phyloP scores from a whole-genome alignment of 352 stramenopile genomes.

The Phytopythium cucurbitacearum region DNA sequence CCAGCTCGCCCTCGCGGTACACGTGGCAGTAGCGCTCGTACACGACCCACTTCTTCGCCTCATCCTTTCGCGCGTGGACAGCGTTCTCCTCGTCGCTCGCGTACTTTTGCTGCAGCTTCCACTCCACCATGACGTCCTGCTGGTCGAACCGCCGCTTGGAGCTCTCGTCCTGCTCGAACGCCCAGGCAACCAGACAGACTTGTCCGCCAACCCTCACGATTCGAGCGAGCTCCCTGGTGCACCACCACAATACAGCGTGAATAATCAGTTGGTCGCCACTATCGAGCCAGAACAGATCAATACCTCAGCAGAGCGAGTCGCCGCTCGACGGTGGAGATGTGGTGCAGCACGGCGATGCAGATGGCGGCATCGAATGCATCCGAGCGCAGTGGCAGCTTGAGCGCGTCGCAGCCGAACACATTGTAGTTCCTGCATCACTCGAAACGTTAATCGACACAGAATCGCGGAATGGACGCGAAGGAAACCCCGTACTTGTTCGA shows the following conservation, averaged over 20 bases:
- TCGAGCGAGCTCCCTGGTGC: constrained; percentile 55
- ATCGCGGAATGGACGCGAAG: constrained; percentile 53
- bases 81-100: constrained; percentile 8
- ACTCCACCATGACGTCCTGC: constrained; percentile 84
- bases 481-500: constrained; percentile 56
- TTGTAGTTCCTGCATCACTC: constrained; percentile 32
- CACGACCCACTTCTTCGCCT: constrained; percentile 59
- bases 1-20: constrained; percentile 65
- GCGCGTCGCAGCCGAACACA: constrained; percentile 67
- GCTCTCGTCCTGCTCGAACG: constrained; percentile 74
- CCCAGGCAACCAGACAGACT: constrained; percentile 72
- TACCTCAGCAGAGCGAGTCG: constrained; percentile 68
- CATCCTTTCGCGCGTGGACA: constrained; percentile 1
- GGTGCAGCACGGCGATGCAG: constrained; percentile 80
- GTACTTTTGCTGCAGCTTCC: constrained; percentile 86
- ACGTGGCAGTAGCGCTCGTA: constrained; percentile 86
- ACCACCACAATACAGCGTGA: not conserved
- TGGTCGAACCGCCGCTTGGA: constrained; percentile 75
- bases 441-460: not conserved
- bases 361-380: constrained; percentile 70
- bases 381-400: constrained; percentile 56
- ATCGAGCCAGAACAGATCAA: not conserved
- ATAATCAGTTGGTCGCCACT: not conserved
- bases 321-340: constrained; percentile 75
- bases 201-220: constrained; percentile 53